Conservation (phyloP, 805 yeast species). For the Candida dendrica region DNA sequence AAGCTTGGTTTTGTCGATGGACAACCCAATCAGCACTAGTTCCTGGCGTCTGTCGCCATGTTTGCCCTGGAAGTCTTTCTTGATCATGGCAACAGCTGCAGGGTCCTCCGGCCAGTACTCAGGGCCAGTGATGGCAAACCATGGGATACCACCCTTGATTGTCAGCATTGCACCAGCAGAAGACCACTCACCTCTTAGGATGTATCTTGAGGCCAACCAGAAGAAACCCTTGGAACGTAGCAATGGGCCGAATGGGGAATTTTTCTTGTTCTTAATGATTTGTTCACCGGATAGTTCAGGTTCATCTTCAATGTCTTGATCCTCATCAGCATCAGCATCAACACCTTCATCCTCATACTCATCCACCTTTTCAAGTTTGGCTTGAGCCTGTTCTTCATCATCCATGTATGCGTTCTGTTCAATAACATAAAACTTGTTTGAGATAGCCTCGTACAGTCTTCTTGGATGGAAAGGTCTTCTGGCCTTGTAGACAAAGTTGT, state of each 20-base stretch:
- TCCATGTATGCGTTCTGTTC: slow-evolving; percentile 10
- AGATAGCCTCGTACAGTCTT: slow-evolving; percentile 28
- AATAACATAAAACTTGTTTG: slow-evolving; percentile 27
- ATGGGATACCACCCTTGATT: slow-evolving; percentile 33
- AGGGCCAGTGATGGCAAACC: slow-evolving; percentile 31
- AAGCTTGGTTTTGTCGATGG: slow-evolving; percentile 23
- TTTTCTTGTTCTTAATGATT: slow-evolving; percentile 26
- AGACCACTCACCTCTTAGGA: slow-evolving; percentile 38
- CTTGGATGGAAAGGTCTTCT: slow-evolving; percentile 40
- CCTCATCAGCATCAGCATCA: slow-evolving; percentile 1
- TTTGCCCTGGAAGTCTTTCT: slow-evolving; percentile 30
- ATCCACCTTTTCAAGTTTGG: slow-evolving; percentile 6
- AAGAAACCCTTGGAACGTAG: slow-evolving; percentile 37
- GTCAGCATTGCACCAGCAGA: slow-evolving; percentile 37
- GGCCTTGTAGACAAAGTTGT: slow-evolving; percentile 33
- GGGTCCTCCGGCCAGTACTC: slow-evolving; percentile 26
- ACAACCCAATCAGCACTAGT: slow-evolving; percentile 36
- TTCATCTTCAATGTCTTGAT: slow-evolving; percentile 2
- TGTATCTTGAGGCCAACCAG: slow-evolving; percentile 36
- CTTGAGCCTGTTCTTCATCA: slow-evolving; percentile 16
- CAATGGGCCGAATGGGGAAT: slow-evolving; percentile 29
- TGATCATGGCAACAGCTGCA: slow-evolving; percentile 24
- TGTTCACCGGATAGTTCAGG: slow-evolving; percentile 17
- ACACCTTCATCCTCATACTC: slow-evolving; percentile 7
- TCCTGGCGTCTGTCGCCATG: slow-evolving; percentile 40